Conservation (phyloP, 495 filamentous ascomycete species). For the Penicillium fimorum region DNA sequence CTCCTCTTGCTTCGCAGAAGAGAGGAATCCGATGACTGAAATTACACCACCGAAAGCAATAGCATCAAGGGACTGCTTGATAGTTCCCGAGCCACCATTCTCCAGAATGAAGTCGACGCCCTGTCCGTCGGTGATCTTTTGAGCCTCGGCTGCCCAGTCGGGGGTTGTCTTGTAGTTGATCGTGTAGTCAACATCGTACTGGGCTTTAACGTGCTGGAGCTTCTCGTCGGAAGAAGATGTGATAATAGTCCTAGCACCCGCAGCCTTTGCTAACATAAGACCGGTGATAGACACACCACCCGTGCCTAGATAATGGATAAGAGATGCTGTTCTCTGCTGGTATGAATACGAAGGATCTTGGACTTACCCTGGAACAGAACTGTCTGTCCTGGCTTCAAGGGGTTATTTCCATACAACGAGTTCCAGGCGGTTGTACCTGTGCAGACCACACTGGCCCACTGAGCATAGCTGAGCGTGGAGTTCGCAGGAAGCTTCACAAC, state of each 20-base stretch:
- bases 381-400: conserved; percentile 53
- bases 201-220: background rate
- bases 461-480: conserved; percentile 49
- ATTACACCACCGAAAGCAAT: conserved; percentile 60
- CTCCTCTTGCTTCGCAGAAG: conserved; percentile 24
- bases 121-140: conserved; percentile 49
- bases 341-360: background rate
- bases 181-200: background rate
- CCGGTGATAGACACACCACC: conserved; percentile 73
- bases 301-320: conserved; percentile 47
- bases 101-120: conserved; percentile 68
- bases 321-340: background rate
- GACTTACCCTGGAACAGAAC: conserved; percentile 64
- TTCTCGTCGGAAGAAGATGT: background rate
- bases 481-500: conserved; percentile 59
- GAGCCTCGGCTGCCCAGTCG: conserved; percentile 65
- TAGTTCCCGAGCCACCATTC: conserved; percentile 58
- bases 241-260: conserved; percentile 59
- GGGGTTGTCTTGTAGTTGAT: conserved; percentile 27
- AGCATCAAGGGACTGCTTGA: conserved; percentile 53
- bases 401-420: conserved; percentile 59
- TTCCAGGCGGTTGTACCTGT: conserved; percentile 75
- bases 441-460: conserved; percentile 57
- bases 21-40: conserved; percentile 58
- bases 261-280: conserved; percentile 71